Evolutionary conservation across 176 grass and related monocot genomes (phyloP), one percentile per base, ranked within the genome.

Genomic region (Aechmea fasciata): DNA sequence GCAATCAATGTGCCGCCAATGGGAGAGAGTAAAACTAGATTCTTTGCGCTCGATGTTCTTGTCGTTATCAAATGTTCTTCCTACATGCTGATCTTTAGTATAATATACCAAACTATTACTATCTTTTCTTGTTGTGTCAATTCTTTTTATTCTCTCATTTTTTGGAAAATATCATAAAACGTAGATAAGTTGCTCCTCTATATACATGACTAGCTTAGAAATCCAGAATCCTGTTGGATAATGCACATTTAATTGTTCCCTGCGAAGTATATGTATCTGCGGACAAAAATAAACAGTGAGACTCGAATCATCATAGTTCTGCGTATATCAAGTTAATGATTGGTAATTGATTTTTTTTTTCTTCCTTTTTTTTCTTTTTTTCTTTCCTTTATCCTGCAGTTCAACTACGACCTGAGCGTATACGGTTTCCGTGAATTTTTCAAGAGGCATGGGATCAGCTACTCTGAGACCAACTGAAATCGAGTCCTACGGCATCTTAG

Each of bases 361-460:
- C 17, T 22, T n/a, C n/a, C n/a, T n/a, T n/a, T n/a, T n/a, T 47
- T 64, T 13, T 52, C 49, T n/a, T 63, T 17, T 20, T 5, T 4
- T 71, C 70, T 70, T 11, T 23, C 54, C 9, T 52, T 29, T 66
- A 7, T 5, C 47, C 24, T 87, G 78, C 86, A 96, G 86, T 92
- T 85, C 79, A 92, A 89, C 79, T 92, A 92, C 70, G 88, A 92
- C 57, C 79, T 83, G 29, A 92, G 88, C 48, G 76, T 89, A 11
- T 89, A 92, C 69, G 86, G 88, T 49, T 96, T 96, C 48, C 79
- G 76, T 11, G 86, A 96, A 70, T 92, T 84, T 79, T 96, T 92
- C 72, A 96, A 87, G 83, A 89, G 80, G 71, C 84, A 92, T 49
- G 81, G 83, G 48, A 77, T 92, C 50, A 81, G 78, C 48, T 80